phyloP scores from a whole-genome alignment of 768 basidiomycete genomes.

The Steccherinum ochraceum region DNA sequence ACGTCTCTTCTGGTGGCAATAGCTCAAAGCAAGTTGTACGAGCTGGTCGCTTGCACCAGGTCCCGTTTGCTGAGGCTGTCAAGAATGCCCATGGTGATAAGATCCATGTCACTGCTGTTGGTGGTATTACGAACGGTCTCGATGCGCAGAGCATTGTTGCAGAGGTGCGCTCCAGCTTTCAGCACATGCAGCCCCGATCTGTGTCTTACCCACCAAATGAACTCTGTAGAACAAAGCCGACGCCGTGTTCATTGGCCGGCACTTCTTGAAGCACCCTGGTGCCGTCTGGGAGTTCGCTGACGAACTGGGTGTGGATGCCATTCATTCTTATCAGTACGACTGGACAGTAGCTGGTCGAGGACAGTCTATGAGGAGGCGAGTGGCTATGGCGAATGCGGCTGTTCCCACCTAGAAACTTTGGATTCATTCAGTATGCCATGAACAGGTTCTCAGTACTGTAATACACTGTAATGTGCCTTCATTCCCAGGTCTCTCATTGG shows the following conservation, averaged over 20 bases:
- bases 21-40: conserved; percentile 44
- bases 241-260: conserved; percentile 26
- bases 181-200: too few relatives aligned
- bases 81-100: conserved; percentile 38
- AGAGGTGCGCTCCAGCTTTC: too few relatives aligned
- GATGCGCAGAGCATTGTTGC: conserved; percentile 55
- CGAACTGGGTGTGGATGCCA: conserved; percentile 42
- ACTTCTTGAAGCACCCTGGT: conserved; percentile 56
- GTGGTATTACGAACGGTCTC: conserved; percentile 47
- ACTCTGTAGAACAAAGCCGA: conserved; percentile 56
- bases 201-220: too few relatives aligned
- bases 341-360: too few relatives aligned
- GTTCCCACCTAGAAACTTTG: too few relatives aligned
- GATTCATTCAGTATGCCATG: too few relatives aligned
- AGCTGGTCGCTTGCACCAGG: conserved; percentile 11
- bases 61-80: conserved; percentile 21
- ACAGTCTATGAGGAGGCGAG: too few relatives aligned
- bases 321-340: conserved; percentile 45
- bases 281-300: conserved; percentile 43
- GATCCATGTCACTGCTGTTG: conserved; percentile 46
- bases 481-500: neutral
- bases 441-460: too few relatives aligned
- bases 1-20: conserved; percentile 64
- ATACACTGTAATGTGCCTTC: too few relatives aligned
- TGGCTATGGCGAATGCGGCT: too few relatives aligned